Base-by-base conservation (phyloP, 371 early-diverging fungal species). In the Rhizomucor pusillus region DNA sequence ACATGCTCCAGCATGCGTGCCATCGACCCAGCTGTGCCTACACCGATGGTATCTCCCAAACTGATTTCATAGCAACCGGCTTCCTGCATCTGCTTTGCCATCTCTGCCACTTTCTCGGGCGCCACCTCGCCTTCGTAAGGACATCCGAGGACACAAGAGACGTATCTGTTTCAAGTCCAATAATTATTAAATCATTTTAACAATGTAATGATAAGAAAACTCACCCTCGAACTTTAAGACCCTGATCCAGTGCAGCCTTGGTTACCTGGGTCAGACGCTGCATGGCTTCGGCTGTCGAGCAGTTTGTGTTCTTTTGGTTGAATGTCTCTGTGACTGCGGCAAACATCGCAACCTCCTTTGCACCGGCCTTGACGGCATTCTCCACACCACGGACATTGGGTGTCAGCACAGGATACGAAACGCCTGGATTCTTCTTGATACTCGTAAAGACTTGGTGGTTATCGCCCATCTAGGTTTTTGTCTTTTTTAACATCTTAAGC, bases 21-120 rank as follows among this genome's bases (percentile, higher is more conserved):
- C 79, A 93, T 87, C 14, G 85, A 87, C 2, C 86, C 88, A 12
- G 92, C 89, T 1, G 91, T 90, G 11, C 93, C 97, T 18, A 94
- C 91, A 43, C 98, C 98, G 63, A 97, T 97, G 0, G 98, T 98
- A 66, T 98, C 98, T 14, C 96, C 97, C 20, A 98, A 73, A 43
- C 94, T 93, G 29, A 98, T 92, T 66, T 98, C 98, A 66, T 96
- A 95, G 75, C 98, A 98, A 13, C 98, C 98, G 84, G 95, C 85
- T 11, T 91, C 91, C 20, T 81, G 68, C 59, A 96, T 65, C 29
- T 77, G 76, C 52, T 87, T 77, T 7, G 95, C 77, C 16, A 96
- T 86, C 9, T 72, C 65, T 3, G 92, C 92, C 1, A 93, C 96
- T 10, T 73, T 82, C 37, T 65, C 60, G 0, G 95, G 89, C 1